Conservation (phyloP, 2,329 filamentous ascomycete genomes). For the Verticillium zaregamsianum region DNA sequence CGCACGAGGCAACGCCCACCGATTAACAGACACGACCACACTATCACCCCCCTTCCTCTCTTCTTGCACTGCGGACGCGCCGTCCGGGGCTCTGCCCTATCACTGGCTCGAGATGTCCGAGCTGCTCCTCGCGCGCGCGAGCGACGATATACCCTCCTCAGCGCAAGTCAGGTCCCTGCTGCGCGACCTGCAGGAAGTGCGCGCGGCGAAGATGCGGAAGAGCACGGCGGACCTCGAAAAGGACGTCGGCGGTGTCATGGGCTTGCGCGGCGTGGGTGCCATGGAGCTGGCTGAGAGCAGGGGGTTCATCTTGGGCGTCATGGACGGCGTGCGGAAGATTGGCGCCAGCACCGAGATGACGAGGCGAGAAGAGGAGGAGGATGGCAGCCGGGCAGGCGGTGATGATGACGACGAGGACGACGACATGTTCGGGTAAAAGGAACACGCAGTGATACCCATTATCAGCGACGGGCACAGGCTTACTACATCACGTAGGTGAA, state of each 20-base stretch:
- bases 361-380: conserved; percentile 71
- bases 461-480: not conserved
- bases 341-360: conserved; percentile 76
- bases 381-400: conserved; percentile 56
- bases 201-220: conserved; percentile 82
- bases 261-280: conserved; percentile 71
- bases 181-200: conserved; percentile 78
- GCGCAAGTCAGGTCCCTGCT: conserved; percentile 72
- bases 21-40: conserved; percentile 22
- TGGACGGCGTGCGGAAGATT: conserved; percentile 83
- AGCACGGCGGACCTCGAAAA: conserved; percentile 69
- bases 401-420: conserved; percentile 59
- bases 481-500: not conserved
- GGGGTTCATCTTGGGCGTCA: conserved; percentile 77
- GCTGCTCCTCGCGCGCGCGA: conserved; percentile 77
- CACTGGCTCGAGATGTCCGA: conserved; percentile 94
- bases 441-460: not conserved
- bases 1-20: conserved; percentile 35
- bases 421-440: conserved; percentile 34
- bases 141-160: conserved; percentile 73
- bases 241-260: conserved; percentile 67
- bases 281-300: conserved; percentile 90
- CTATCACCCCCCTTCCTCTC: conserved; percentile 74
- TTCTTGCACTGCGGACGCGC: conserved; percentile 66
- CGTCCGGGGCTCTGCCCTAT: conserved; percentile 73